Evolutionary conservation across 2,329 filamentous ascomycete genomes (phyloP).

Genomic region (Colletotrichum musae): DNA sequence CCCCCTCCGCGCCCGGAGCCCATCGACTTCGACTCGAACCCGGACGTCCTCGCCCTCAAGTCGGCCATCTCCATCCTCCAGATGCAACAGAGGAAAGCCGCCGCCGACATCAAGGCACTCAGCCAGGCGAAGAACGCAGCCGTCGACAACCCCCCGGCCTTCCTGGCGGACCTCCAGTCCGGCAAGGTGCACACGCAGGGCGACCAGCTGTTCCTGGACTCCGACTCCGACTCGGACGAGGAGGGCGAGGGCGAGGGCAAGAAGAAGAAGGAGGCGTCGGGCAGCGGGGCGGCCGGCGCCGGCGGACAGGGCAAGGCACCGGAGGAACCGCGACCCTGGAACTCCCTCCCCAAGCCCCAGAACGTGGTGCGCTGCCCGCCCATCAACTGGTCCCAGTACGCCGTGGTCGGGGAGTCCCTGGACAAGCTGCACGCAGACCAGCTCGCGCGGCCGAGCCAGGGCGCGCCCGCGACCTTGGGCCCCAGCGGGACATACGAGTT

Average conservation of each 20-base stretch:
- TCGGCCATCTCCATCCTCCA: constrained; percentile 90
- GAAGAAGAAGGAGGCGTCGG: constrained; percentile 46
- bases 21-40: constrained; percentile 76
- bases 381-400: constrained; percentile 96
- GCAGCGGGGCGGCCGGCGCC: neutral
- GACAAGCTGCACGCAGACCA: constrained; percentile 91
- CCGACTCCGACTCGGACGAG: constrained; percentile 45
- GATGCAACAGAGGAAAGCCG: constrained; percentile 84
- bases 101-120: constrained; percentile 80
- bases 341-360: constrained; percentile 81
- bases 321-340: constrained; percentile 61
- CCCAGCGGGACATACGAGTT: constrained; percentile 67
- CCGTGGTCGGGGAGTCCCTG: constrained; percentile 86
- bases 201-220: constrained; percentile 46
- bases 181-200: constrained; percentile 69
- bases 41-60: constrained; percentile 88
- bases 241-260: constrained; percentile 44
- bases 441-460: constrained; percentile 72
- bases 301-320: constrained; percentile 23
- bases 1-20: constrained; percentile 65
- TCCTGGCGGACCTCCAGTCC: constrained; percentile 76
- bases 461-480: constrained; percentile 62
- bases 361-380: constrained; percentile 88
- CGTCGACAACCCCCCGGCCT: constrained; percentile 78
- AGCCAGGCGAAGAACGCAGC: constrained; percentile 80